Evolutionary conservation across 352 stramenopile species (phyloP), one percentile per base, ranked within the genome.

Genomic region (Elongisporangium senticosum): DNA sequence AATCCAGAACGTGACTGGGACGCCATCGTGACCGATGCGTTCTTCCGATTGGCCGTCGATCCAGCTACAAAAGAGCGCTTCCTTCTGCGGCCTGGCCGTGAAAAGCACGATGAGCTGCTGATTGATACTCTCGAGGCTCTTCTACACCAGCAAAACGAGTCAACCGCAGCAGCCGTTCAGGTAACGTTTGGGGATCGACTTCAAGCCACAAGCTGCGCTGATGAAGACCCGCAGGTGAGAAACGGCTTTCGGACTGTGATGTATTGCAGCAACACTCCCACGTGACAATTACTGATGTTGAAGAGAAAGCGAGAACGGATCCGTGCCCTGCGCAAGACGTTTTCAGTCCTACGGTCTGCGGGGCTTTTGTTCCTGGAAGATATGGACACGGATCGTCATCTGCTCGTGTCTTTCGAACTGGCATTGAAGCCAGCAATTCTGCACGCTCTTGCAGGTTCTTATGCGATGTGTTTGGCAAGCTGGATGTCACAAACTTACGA

Each of bases 301-400:
- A 17, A 43, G 20, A 26, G n/a, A 7, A 47, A 49, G 19, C 23
- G 19, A 5, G 17, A 15, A 24, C n/a, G 23, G 6, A 21, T 61
- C 13, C 55, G 61, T 40, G 61, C 64, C 28, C 19, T 85, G 37
- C 82, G 79, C 20, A 69, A 68, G 37, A 61, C 59, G 5, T 92
- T 90, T 28, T 61, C 63, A 17, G 70, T 50, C 21, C 49, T 92
- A 48, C 66, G 74, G 39, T 71, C 49, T 14, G 54, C 64, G 17
- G 82, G 82, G 0, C 59, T 92, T 13, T 56, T 92, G 21, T 83
- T 75, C 43, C 65, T 92, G 26, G 72, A 87, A 67, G 70, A 92
- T 48, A 55, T 69, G 20, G 65, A 69, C 24, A 56, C 64, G 0
- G 82, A 92, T 65, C 58, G 62, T 6, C 73, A 92, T 59, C 51